Conservation (phyloP, 2,329 filamentous ascomycete genomes). For the Myotisia sp. region DNA sequence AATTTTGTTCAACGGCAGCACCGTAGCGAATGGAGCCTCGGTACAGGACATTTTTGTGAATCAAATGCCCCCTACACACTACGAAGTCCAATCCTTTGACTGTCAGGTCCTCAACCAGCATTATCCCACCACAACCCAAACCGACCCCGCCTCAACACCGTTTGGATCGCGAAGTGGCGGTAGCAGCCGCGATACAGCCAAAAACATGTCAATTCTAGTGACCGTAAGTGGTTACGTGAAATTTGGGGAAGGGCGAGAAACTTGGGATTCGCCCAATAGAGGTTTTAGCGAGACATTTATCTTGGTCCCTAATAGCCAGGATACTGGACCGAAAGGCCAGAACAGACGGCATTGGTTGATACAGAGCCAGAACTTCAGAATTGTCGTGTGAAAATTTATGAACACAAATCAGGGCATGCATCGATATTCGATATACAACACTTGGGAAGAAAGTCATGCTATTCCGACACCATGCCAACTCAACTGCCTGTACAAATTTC, state of each 20-base stretch:
- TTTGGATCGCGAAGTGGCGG: constrained; percentile 4
- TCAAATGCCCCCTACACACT: constrained; percentile 49
- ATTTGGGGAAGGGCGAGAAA: constrained; percentile 42
- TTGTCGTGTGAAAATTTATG: constrained; percentile 31
- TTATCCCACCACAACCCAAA: constrained; percentile 38
- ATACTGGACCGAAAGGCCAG: constrained; percentile 42
- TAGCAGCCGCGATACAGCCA: constrained; percentile 25
- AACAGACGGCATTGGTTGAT: constrained; percentile 49
- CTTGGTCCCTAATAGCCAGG: constrained; percentile 52
- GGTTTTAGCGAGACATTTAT: constrained; percentile 71
- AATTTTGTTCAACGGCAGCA: constrained; percentile 68
- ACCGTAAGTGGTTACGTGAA: constrained; percentile 58
- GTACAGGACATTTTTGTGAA: constrained; percentile 55
- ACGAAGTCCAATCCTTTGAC: constrained; percentile 63
- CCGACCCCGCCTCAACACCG: constrained; percentile 26
- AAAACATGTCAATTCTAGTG: constrained; percentile 58
- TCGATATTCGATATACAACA: not conserved
- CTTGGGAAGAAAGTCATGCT: not conserved
- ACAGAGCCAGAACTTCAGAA: constrained; percentile 57
- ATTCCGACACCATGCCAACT: not conserved
- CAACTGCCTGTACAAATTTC: no score
- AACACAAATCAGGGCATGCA: not conserved
- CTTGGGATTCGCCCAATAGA: constrained; percentile 46
- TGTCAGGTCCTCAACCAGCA: constrained; percentile 62
- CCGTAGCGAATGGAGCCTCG: constrained; percentile 46